These are phyloP conservation scores for Thecamonas trahens DNA, from an alignment of 78 protist species.

Conservation along the genomic window DNA sequence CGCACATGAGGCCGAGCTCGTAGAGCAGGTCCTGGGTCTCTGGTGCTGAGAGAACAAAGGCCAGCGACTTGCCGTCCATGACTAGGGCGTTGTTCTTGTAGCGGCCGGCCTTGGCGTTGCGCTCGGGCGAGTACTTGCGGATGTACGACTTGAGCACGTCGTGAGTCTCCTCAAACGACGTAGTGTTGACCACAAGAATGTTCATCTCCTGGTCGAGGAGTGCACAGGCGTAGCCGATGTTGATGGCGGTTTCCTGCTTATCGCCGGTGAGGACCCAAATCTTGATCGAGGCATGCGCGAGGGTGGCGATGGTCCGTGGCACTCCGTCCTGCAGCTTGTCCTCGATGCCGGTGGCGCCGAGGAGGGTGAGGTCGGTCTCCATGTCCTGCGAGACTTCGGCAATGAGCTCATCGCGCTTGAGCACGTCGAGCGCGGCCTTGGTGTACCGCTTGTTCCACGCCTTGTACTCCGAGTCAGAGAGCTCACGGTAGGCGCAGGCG, in stretches of 20 bases:
- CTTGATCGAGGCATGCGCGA: conserved; percentile 56
- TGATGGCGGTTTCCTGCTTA: conserved; percentile 89
- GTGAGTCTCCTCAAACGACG: neutral
- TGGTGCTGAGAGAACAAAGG: neutral
- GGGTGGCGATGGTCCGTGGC: conserved; percentile 53
- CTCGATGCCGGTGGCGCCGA: conserved; percentile 83
- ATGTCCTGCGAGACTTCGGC: conserved; percentile 42
- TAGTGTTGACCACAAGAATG: neutral
- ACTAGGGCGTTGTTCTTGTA: neutral
- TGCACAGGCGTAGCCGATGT: conserved; percentile 56
- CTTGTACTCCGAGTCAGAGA: conserved; percentile 18
- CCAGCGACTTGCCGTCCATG: neutral
- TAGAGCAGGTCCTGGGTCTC: conserved; percentile 26
- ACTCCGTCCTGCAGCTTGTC: conserved; percentile 88
- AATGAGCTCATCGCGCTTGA: conserved; percentile 31
- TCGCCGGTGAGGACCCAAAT: conserved; percentile 91
- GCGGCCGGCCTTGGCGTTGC: too few relatives aligned
- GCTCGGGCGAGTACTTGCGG: too few relatives aligned
- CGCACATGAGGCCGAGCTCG: conserved; percentile 31
- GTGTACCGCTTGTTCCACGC: conserved; percentile 26
- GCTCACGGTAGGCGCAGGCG: conserved; percentile 2
- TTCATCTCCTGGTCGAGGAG: neutral
- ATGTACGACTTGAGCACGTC: too few relatives aligned
- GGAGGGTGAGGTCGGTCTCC: conserved; percentile 54
- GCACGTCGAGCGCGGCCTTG: conserved; percentile 36